Percentiles rank a stretch among this genome's conserved stretches.
These are phyloP conservation scores for Metschnikowia bowlesiae DNA, from an alignment of 805 yeast genomes.

Conservation along the genomic window DNA sequence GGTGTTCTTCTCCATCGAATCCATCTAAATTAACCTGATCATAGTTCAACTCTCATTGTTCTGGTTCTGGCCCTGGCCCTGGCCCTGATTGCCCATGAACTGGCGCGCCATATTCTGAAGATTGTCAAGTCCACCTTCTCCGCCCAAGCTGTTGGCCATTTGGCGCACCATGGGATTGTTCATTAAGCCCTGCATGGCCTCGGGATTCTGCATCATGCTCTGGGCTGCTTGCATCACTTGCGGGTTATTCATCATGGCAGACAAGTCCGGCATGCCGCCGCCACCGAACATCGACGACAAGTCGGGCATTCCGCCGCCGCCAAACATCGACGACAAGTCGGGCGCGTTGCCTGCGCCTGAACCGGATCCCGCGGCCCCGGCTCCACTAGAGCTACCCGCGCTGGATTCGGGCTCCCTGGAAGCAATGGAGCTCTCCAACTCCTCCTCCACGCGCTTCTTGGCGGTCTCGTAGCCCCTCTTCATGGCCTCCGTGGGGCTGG, in stretches of 20 bases:
- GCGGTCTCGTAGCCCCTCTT: slow-evolving; percentile 91
- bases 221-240: slow-evolving; percentile 87
- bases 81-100: slow-evolving; percentile 52
- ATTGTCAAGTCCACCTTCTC: slow-evolving; percentile 52
- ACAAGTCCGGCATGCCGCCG: slow-evolving; percentile 68
- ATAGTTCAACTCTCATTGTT: not conserved
- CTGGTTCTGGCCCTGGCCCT: not conserved
- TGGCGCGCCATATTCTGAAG: slow-evolving; percentile 58
- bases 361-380: slow-evolving; percentile 39
- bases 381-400: slow-evolving; percentile 15
- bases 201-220: slow-evolving; percentile 81
- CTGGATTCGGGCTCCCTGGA: slow-evolving; percentile 26
- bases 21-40: no score
- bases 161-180: slow-evolving; percentile 73
- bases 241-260: slow-evolving; percentile 44
- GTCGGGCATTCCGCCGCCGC: slow-evolving; percentile 68
- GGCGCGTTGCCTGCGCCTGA: slow-evolving; percentile 60
- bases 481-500: slow-evolving; percentile 81
- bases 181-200: slow-evolving; percentile 68
- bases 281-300: slow-evolving; percentile 35
- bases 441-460: slow-evolving; percentile 78
- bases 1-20: no score
- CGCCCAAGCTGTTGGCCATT: slow-evolving; percentile 78
- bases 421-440: slow-evolving; percentile 43
- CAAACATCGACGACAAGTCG: slow-evolving; percentile 68